Evolutionary conservation across 2,329 filamentous ascomycete species (phyloP), one percentile per base, ranked within the genome.

Genomic region (Pochonia chlamydosporia): DNA sequence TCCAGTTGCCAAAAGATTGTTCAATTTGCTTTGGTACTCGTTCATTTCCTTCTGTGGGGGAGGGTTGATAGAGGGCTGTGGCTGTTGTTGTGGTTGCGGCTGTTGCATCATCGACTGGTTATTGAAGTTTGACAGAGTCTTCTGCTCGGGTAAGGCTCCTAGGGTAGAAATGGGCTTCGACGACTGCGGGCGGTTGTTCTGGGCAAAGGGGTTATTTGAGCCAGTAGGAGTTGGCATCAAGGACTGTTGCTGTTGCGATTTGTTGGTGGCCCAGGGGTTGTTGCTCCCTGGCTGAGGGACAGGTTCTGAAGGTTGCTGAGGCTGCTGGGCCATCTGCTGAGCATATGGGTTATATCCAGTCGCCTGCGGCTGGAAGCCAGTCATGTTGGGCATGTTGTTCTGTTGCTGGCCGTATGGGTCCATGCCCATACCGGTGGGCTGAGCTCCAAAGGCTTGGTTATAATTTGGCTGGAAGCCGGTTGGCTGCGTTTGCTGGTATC

Each of bases 161-260:
- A 97, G 77, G 3, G 84, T 82, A 11, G 89, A 84, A 50, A 87
- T 76, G 51, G 72, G 79, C 53, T 72, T 60, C 7, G 65, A 62
- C 10, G 65, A 76, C 63, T 71, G 83, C 62, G 71, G 81, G 60
- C 74, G 84, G 70, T 55, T 78, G 60, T 86, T 82, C n/a, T 84
- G 78, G 11, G 93, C 92, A 62, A 99, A 99, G 3, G 93, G 93
- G 63, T 99, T 99, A 74, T 99, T 99, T 14, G 93, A 97, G 41
- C 93, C 93, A 3, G 93, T 99, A 3, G 88, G 85, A 62, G 89
- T 86, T 4, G 90, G 87, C 62, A 87, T 84, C 53, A 96, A 69
- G 2, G 84, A 69, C 43, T 82, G 73, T 39, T 70, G 64, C 50
- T 79, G 73, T 53, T 78, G 78, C 51, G 70, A 74, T 53, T 74